phyloP scores from a whole-genome alignment of 176 grass and related monocot species.

The Miscanthus lutarioriparius region DNA sequence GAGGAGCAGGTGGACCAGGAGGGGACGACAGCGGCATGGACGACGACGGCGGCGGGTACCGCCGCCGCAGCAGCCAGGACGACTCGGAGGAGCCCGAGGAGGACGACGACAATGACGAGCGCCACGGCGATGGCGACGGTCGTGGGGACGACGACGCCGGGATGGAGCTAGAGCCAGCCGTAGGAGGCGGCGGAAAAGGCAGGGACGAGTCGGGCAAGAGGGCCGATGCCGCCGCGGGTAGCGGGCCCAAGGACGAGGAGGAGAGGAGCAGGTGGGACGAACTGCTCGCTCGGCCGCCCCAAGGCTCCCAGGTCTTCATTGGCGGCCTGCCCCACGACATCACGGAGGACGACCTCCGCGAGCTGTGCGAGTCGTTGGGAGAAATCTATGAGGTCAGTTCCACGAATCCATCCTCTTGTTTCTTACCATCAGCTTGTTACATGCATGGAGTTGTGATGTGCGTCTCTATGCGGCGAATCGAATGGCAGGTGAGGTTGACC shows the following conservation, averaged over 20 bases:
- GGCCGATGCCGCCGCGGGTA: not conserved
- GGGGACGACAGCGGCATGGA: slow-evolving; percentile 88
- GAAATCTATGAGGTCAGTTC: slow-evolving; percentile 76
- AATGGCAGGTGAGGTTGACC: slow-evolving; percentile 72
- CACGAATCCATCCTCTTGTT: not conserved
- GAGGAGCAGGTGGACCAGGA: slow-evolving; percentile 98
- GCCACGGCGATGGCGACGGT: not conserved
- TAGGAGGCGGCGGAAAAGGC: not conserved
- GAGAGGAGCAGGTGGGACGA: slow-evolving; percentile 81
- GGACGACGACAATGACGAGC: slow-evolving; percentile 41
- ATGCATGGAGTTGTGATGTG: not conserved
- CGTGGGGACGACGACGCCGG: slow-evolving; percentile 19
- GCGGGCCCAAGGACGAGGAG: slow-evolving; percentile 61
- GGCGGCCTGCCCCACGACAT: slow-evolving; percentile 79
- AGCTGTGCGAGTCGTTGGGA: slow-evolving; percentile 71
- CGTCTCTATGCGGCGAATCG: not conserved
- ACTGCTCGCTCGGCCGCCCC: slow-evolving; percentile 69
- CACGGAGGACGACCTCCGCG: slow-evolving; percentile 71
- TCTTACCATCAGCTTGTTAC: not conserved
- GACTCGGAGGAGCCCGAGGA: slow-evolving; percentile 65
- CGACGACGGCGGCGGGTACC: slow-evolving; percentile 56
- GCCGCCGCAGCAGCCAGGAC: slow-evolving; percentile 33
- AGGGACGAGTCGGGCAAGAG: slow-evolving; percentile 38
- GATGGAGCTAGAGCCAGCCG: slow-evolving; percentile 13
- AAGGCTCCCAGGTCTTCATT: slow-evolving; percentile 87